Base-by-base conservation (phyloP, 768 basidiomycete genomes). In the Amanita rubescens region DNA sequence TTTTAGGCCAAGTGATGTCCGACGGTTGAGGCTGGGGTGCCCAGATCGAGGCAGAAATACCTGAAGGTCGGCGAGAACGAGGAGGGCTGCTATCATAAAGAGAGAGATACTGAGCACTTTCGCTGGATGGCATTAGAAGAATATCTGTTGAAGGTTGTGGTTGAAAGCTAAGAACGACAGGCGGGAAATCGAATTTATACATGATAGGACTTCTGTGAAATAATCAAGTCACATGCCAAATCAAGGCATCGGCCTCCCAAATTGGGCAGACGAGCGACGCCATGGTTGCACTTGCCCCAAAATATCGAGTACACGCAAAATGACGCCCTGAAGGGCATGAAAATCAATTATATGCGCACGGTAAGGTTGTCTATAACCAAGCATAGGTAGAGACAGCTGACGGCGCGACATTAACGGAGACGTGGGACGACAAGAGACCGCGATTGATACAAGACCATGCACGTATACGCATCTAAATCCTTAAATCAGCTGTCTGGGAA, bases 11-110 rank as follows among this genome's bases (percentile, higher is more conserved):
- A 11, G 80, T 76, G 5, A 73, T 63, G 17, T 84, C 84, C 14
- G 78, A 75, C 5, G 79, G 78, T 65, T 84, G 86, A 3, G 87
- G 85, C 63, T 85, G 86, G 7, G 88, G 88, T 0, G 89, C 89
- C 88, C 88, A 91, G 57, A 91, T 90, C 48, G 87, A 88, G 12
- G 75, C 75, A 53, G 71, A 60, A 44, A 74, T 71, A 6, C 74
- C 73, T 35, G 70, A 61, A 11, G 66, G 62, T 54, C 71, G 72
- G 22, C 77, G 71, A 30, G 68, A 60, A 59, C 72, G 69, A 48
- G 73, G 71, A 34, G 72, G 73, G 59, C 65, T 71, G 54, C 68
- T 65, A 44, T 77, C 69, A 48, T 74, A 70, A 46, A 68, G 56
- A 56, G 70, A 67, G 43, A 70, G 62, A 62, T 71, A 68, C 52